A percentile compares a stretch with the other conserved stretches of the same genome.
Conservation (phyloP, 1,139 yeast species). For the Yamadazyma epiphylla region DNA sequence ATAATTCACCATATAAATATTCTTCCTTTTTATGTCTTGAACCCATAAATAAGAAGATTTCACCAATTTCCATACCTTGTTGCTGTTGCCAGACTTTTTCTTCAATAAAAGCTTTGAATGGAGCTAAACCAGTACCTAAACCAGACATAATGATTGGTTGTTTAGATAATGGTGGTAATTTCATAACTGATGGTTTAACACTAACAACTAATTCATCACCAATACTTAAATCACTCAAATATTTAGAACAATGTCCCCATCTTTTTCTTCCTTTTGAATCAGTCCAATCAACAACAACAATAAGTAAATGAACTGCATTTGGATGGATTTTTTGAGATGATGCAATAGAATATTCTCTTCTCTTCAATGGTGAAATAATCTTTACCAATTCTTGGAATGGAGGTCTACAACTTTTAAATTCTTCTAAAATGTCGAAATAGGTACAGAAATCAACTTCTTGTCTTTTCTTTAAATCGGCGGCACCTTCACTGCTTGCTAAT, state of each 20-base stretch:
- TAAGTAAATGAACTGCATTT: constrained; percentile 83
- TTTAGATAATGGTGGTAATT: constrained; percentile 79
- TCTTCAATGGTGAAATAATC: constrained; percentile 80
- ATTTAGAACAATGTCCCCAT: constrained; percentile 93
- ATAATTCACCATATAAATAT: constrained; percentile 91
- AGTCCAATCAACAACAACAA: constrained; percentile 96
- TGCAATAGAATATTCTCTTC: constrained; percentile 99
- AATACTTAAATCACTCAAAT: constrained; percentile 68
- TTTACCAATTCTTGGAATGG: constrained; percentile 65
- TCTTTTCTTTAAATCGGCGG: constrained; percentile 77
- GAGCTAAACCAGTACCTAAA: constrained; percentile 96
- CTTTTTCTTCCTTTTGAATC: constrained; percentile 84
- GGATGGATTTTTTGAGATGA: constrained; percentile 92
- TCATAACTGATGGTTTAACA: constrained; percentile 97
- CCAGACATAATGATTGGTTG: constrained; percentile 98
- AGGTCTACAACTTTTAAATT: constrained; percentile 83
- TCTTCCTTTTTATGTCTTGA: constrained; percentile 96
- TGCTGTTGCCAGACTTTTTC: constrained; percentile 92
- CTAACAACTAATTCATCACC: constrained; percentile 91
- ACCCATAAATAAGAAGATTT: constrained; percentile 83
- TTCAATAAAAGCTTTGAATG: constrained; percentile 95
- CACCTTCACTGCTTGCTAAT: constrained; percentile 77
- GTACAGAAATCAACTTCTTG: constrained; percentile 82
- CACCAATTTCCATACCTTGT: constrained; percentile 89
- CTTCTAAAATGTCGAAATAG: constrained; percentile 76